Evolutionary conservation across 805 yeast species (phyloP), one percentile per base, ranked within the genome.

Genomic region (Blastobotrys muscicola): DNA sequence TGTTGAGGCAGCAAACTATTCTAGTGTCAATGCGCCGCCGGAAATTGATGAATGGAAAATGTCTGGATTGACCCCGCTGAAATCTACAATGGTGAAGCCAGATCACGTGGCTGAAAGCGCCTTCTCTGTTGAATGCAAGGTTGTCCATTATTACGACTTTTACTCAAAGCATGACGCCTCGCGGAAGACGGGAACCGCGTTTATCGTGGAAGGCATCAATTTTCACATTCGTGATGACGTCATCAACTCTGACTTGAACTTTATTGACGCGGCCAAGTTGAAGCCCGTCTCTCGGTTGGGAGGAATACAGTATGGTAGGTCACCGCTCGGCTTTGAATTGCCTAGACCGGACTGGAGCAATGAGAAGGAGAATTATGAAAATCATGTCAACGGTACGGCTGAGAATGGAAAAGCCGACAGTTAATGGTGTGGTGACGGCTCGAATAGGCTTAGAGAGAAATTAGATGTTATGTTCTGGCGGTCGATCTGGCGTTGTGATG

Each of bases 101-200:
- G 67, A 75, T 6, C 75, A 71, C 51, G 84, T 79, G 4, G 77
- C 75, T 0, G 84, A 79, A 48, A 69, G 78, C 38, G 80, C 77
- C 4, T 76, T 79, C 52, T 70, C 78, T 6, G 51, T 78, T 10
- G 85, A 78, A 56, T 75, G 72, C 29, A 76, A 71, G 53, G 59
- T 76, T 33, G 45, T 74, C 12, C 61, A 64, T 35, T 46, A 55
- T 3, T 74, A 72, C 49, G 69, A 69, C 9, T 71, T 72, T 69
- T 59, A 48, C 13, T 69, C 80, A 3, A 67, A 64, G 43, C 38
- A 37, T 5, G 65, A 65, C 39, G 26, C 26, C 26, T 20, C 26
- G 9, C 56, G 45, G 31, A 47, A 43, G 8, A 60, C 72, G 1
- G 74, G 76, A 2, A 61, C 66, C 0, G 50, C 70, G 13, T 53